Conservation (phyloP, 768 basidiomycete species). For the Glaciozyma antarctica region DNA sequence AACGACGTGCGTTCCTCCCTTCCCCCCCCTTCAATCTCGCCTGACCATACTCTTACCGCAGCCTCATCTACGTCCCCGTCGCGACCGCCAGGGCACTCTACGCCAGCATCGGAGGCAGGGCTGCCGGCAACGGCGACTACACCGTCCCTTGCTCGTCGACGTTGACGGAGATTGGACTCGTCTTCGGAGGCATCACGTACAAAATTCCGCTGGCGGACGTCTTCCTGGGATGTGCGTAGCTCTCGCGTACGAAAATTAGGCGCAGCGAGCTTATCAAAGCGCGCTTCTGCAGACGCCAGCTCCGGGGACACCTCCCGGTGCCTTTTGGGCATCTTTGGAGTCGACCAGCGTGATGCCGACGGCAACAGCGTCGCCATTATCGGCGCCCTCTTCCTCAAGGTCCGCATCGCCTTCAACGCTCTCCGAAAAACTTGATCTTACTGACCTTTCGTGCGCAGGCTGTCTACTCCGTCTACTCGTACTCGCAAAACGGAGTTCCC, state of each 20-base stretch:
- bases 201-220: slow-evolving; percentile 26
- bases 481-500: slow-evolving; percentile 28
- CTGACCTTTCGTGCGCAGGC: not conserved
- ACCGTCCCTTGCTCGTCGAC: slow-evolving; percentile 23
- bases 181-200: slow-evolving; percentile 21
- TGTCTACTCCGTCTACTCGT: slow-evolving; percentile 26
- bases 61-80: slow-evolving; percentile 29
- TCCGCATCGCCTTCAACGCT: not conserved
- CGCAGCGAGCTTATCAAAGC: not conserved
- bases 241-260: not conserved
- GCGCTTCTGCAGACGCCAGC: slow-evolving; percentile 4
- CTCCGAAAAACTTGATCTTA: too few species aligned
- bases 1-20: slow-evolving; percentile 19
- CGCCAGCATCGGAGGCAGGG: slow-evolving; percentile 21
- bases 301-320: slow-evolving; percentile 12
- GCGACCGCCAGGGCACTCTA: slow-evolving; percentile 20
- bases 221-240: slow-evolving; percentile 19
- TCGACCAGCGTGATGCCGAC: slow-evolving; percentile 23
- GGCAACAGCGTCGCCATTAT: slow-evolving; percentile 15
- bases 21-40: too few species aligned
- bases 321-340: slow-evolving; percentile 25
- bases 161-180: slow-evolving; percentile 19
- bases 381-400: slow-evolving; percentile 23
- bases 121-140: slow-evolving; percentile 12
- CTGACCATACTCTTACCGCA: not conserved